Evolutionary conservation across 441 rosid genomes (phyloP).

Genomic region (Aleurites moluccanus): DNA sequence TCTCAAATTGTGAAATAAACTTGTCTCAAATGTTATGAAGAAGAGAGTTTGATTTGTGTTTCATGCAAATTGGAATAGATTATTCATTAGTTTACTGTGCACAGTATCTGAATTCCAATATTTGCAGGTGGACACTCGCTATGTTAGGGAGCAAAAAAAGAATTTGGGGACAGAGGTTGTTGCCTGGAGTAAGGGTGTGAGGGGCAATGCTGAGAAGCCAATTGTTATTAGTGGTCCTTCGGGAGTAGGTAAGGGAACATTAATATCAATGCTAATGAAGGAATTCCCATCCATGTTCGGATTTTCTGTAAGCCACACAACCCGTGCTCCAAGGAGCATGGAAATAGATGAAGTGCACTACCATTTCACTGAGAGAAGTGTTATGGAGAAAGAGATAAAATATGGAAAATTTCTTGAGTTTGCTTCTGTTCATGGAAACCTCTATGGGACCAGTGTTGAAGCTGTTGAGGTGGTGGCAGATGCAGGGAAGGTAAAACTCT

Average conservation of each 20-base stretch:
- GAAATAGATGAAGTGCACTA: constrained; percentile 71
- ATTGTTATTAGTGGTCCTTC: constrained; percentile 93
- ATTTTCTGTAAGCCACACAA: constrained; percentile 92
- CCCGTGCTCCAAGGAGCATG: constrained; percentile 69
- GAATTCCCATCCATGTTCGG: constrained; percentile 90
- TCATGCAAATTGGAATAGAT: not conserved
- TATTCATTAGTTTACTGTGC: not conserved
- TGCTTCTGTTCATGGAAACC: constrained; percentile 85
- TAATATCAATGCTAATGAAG: constrained; percentile 67
- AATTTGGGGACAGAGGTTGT: constrained; percentile 61
- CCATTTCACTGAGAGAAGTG: constrained; percentile 68
- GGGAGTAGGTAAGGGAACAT: constrained; percentile 95
- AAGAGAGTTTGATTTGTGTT: not conserved
- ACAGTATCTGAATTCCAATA: constrained; percentile 1
- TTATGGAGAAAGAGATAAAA: constrained; percentile 75
- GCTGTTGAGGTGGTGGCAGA: constrained; percentile 88
- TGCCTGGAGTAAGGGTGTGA: constrained; percentile 90
- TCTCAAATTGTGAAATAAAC: not conserved
- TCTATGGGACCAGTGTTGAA: constrained; percentile 93
- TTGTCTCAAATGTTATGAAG: not conserved
- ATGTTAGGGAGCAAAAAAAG: constrained; percentile 62
- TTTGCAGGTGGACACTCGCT: constrained; percentile 68
- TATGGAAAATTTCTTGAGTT: constrained; percentile 86
- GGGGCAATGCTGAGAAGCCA: constrained; percentile 72
- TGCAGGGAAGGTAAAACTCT: constrained; percentile 65